Base-by-base conservation (phyloP, 805 yeast genomes). In the Yamadazyma takamatsuzukensis region DNA sequence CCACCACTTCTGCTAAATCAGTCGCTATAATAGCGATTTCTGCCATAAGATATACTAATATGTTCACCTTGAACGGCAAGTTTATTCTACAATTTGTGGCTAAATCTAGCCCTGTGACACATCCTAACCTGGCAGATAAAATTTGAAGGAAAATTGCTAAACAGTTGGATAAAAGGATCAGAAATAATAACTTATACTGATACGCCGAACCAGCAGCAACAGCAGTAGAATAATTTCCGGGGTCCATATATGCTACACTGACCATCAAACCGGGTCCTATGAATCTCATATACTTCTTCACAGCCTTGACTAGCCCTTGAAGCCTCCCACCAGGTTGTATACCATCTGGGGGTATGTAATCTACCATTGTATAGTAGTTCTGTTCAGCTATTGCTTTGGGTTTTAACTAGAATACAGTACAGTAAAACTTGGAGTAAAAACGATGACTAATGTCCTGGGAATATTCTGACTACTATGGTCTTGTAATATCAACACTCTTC, bases 1-100 rank as follows among this genome's bases (percentile, higher is more conserved):
- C 97, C 6, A 88, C 90, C 8, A 88, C 96, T 56, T 88, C 97
- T 1, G 96, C 96, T 47, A 88, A 62, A 54, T 88, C 97, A 0
- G 97, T 88, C 7, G 95, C 95, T 21, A 88, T 80, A 40, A 88
- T 88, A 2, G 96, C 95, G 15, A 85, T 47, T 48, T 88, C 96
- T 0, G 96, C 87, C 45, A 83, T 70, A 2, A 74, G 52, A 52
- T 87, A 88, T 4, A 87, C 61, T 3, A 70, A 42, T 25, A 75
- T 43, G 48, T 85, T 84, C 47, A 83, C 54, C 76, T 82, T 76
- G 16, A 56, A 56, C 0, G 94, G 88, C 18, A 88, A 64, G 49
- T 81, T 77, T 37, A 68, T 62, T 25, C 87, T 71, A 57, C 96
- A 88, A 53, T 83, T 85, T 45, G 87, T 83, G 3, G 96, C 89